Conservation (phyloP, 768 basidiomycete species). For the Trametes coccinea region DNA sequence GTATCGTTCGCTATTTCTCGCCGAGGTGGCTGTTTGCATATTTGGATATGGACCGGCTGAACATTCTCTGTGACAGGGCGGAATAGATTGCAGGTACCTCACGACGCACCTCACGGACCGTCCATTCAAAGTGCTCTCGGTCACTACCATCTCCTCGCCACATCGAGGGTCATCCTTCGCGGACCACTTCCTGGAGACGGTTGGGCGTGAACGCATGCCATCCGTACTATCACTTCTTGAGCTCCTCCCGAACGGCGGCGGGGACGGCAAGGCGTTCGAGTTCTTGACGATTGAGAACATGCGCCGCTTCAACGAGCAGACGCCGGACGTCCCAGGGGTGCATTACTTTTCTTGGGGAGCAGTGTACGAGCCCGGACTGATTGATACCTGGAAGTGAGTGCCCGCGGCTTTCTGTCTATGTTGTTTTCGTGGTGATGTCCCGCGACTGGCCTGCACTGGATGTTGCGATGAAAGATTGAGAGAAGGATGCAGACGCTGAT, state of each 20-base stretch:
- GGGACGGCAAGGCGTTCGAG: slow-evolving; percentile 93
- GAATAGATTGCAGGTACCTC: slow-evolving; percentile 88
- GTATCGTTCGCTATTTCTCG: slow-evolving; percentile 12
- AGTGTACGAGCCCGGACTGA: slow-evolving; percentile 79
- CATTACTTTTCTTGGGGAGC: slow-evolving; percentile 97
- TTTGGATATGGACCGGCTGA: not conserved
- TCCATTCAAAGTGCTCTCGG: slow-evolving; percentile 77
- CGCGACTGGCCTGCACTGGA: not conserved
- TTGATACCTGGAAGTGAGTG: slow-evolving; percentile 82
- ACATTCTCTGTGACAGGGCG: slow-evolving; percentile 52
- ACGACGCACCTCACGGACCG: slow-evolving; percentile 79
- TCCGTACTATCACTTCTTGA: slow-evolving; percentile 75
- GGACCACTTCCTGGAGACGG: slow-evolving; percentile 78
- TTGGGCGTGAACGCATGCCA: slow-evolving; percentile 69
- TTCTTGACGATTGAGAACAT: slow-evolving; percentile 83
- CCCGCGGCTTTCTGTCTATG: not conserved
- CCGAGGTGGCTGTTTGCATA: not conserved
- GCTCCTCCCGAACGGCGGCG: slow-evolving; percentile 86
- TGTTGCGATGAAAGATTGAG: not conserved
- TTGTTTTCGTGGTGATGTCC: not conserved
- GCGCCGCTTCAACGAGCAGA: slow-evolving; percentile 85
- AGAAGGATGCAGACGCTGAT: not conserved
- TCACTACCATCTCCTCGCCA: slow-evolving; percentile 94
- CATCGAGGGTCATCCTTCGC: slow-evolving; percentile 94
- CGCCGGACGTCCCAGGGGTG: slow-evolving; percentile 75